These are phyloP conservation scores for Conticribra weissflogii DNA, from an alignment of 108 stramenopile genomes.

Conservation along the genomic window DNA sequence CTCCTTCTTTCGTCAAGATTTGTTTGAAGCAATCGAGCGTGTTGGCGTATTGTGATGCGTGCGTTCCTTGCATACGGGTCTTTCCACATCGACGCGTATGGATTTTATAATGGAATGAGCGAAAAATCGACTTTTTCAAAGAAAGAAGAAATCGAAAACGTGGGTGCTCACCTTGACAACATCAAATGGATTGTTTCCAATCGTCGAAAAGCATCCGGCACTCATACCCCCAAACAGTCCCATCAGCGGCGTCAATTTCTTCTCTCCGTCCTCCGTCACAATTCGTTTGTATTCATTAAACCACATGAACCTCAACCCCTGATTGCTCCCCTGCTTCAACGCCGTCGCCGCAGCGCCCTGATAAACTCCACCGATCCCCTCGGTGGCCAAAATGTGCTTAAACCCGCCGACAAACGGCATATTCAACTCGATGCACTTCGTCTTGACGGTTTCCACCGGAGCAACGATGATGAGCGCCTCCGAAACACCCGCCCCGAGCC, in stretches of 20 bases:
- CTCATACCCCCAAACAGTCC: conserved; percentile 96
- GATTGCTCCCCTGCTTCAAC: conserved; percentile 97
- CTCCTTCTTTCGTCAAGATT: conserved; percentile 88
- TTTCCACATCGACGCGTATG: background rate
- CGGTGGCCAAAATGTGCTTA: conserved; percentile 77
- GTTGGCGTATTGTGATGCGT: conserved; percentile 81
- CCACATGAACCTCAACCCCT: conserved; percentile 97
- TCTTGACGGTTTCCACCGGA: conserved; percentile 98
- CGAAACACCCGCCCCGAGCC: conserved; percentile 91
- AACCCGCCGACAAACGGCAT: conserved; percentile 85
- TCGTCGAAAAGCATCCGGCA: conserved; percentile 95
- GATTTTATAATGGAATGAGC: no score
- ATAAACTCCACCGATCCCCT: conserved; percentile 96
- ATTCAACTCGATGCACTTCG: conserved; percentile 94
- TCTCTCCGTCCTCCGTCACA: conserved; percentile 78
- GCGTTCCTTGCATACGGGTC: conserved; percentile 96
- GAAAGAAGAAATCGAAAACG: background rate
- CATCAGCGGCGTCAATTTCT: conserved; percentile 74
- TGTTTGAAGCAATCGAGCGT: conserved; percentile 94
- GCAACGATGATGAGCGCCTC: conserved; percentile 95
- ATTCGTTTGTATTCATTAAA: conserved; percentile 95
- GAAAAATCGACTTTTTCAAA: background rate
- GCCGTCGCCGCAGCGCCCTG: conserved; percentile 93
- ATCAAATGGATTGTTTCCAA: conserved; percentile 97
- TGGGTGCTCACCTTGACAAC: conserved; percentile 93